A percentile compares a stretch with the other conserved stretches of the same genome.
Conservation (phyloP, 1,284 basidiomycete genomes). For the Rhodotorula sp. region DNA sequence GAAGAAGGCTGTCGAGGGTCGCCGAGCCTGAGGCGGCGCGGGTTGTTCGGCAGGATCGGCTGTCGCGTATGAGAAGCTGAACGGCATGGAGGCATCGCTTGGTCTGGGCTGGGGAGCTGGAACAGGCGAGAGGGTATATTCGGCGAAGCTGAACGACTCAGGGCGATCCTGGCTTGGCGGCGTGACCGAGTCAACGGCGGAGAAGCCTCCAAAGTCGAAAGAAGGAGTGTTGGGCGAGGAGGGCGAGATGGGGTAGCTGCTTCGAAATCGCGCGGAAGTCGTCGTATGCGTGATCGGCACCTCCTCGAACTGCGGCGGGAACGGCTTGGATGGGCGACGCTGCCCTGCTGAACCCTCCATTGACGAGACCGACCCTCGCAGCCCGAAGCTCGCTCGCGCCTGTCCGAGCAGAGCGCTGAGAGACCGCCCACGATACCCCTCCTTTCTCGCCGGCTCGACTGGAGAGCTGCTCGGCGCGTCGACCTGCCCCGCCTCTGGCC, state of each 20-base stretch:
- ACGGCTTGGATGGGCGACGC: constrained; percentile 13
- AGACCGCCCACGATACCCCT: neutral
- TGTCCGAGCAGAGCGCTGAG: neutral
- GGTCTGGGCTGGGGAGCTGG: no score
- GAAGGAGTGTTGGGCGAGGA: neutral
- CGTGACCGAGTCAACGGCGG: no score
- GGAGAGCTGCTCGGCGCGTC: neutral
- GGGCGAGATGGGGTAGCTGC: neutral
- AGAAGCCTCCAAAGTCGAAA: neutral
- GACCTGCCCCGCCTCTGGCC: no score
- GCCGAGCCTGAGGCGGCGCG: neutral
- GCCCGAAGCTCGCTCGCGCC: constrained; percentile 2
- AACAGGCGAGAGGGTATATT: neutral
- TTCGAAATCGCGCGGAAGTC: neutral
- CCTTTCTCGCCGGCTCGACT: neutral
- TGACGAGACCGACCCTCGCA: neutral
- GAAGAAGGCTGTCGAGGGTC: neutral
- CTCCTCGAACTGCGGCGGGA: constrained; percentile 20
- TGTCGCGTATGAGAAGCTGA: no score
- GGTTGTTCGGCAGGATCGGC: neutral
- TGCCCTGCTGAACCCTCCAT: neutral
- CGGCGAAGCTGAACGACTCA: neutral
- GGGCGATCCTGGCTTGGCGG: no score
- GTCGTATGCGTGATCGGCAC: constrained; percentile 8
- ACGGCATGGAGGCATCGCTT: no score